Evolutionary conservation across 2,329 filamentous ascomycete species (phyloP).

Genomic region (Xylariales sp.): DNA sequence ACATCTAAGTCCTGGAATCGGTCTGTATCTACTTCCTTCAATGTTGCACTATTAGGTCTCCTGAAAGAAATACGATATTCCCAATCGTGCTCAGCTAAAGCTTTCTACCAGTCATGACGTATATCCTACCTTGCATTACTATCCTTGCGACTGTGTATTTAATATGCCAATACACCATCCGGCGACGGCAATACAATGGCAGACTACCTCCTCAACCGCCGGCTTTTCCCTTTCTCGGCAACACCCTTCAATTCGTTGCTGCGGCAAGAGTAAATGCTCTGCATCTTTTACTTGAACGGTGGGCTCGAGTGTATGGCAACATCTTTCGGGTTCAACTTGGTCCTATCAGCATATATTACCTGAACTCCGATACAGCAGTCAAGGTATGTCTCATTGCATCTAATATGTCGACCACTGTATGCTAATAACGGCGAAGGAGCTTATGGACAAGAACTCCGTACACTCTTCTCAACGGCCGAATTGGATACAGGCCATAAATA

Average conservation of each 20-base stretch:
- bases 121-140: no score
- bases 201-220: not conserved
- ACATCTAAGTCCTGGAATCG: no score
- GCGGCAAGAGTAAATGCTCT: not conserved
- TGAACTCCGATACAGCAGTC: constrained; percentile 2
- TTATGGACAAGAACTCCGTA: constrained; percentile 1
- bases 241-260: not conserved
- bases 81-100: no score
- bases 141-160: no score
- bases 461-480: not conserved
- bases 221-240: not conserved
- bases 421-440: not conserved
- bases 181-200: not conserved
- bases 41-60: no score
- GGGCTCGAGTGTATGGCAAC: constrained; percentile 1
- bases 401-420: not conserved
- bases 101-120: no score
- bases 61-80: no score
- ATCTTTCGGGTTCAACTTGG: constrained; percentile 4
- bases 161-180: not conserved
- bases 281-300: not conserved
- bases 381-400: not conserved
- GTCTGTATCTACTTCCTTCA: no score
- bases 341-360: not conserved
- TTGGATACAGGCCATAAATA: not conserved